Percentiles rank a stretch among this genome's conserved stretches.
Conservation (phyloP, 1,284 basidiomycete species). For the Fomitopsis betulina region DNA sequence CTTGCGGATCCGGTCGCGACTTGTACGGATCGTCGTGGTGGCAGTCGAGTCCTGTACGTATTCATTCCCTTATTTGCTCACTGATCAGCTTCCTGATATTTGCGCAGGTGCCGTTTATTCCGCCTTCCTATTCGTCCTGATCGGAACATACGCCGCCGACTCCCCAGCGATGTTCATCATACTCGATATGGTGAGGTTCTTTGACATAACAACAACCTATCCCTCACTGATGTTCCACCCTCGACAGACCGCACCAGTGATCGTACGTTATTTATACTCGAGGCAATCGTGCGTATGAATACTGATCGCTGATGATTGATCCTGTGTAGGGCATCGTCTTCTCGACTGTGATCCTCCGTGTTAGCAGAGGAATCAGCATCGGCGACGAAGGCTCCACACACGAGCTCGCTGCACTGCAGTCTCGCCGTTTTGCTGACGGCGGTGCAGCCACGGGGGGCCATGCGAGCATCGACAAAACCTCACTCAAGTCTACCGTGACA, state of each 20-base stretch:
- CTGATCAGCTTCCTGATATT: not conserved
- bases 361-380: not conserved
- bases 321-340: not conserved
- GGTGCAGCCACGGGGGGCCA: too few species aligned
- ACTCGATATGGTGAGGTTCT: not conserved
- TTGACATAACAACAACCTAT: not conserved
- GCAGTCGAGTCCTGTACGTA: not conserved
- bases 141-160: not conserved
- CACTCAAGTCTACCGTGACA: too few species aligned
- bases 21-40: not conserved
- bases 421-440: too few species aligned
- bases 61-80: too few species aligned
- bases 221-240: not conserved
- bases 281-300: too few species aligned
- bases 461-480: too few species aligned
- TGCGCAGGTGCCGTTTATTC: not conserved
- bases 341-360: not conserved
- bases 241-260: not conserved
- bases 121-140: not conserved
- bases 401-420: too few species aligned
- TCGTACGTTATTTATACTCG: not conserved
- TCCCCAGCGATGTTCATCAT: constrained; percentile 1
- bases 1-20: not conserved
- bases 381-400: not conserved
- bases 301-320: too few species aligned